Evolutionary conservation across 208 protist species (phyloP).

Genomic region (Acanthamoeba healyi): DNA sequence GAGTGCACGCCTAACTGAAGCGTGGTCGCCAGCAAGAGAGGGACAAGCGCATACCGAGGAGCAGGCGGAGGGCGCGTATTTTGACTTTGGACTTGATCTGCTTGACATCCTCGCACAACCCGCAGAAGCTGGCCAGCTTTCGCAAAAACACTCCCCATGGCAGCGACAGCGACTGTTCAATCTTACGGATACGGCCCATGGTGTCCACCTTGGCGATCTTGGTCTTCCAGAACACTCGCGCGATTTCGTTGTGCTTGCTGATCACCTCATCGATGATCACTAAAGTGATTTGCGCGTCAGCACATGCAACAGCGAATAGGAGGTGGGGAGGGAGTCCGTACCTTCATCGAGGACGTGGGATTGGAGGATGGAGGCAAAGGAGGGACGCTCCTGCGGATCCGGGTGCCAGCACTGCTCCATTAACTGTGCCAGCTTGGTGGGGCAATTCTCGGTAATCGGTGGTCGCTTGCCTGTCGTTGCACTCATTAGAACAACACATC

Average conservation of each 20-base stretch:
- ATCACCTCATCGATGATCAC: slow-evolving; percentile 33
- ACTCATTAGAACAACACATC: no score
- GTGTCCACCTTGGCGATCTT: slow-evolving; percentile 13
- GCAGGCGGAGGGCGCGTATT: background rate
- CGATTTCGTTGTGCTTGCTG: slow-evolving; percentile 25
- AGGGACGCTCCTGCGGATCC: slow-evolving; percentile 11
- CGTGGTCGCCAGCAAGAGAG: no score
- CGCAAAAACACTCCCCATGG: background rate
- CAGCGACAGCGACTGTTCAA: background rate
- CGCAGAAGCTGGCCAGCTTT: slow-evolving; percentile 1
- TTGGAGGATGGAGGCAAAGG: slow-evolving; percentile 36
- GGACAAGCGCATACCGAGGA: background rate
- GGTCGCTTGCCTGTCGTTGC: background rate
- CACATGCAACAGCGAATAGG: no score
- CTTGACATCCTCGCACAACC: background rate
- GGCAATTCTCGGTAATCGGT: background rate
- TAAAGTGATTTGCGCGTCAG: background rate
- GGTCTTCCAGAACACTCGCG: background rate
- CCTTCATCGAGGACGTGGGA: slow-evolving; percentile 52
- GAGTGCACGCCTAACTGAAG: no score
- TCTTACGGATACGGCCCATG: background rate
- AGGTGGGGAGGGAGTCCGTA: background rate
- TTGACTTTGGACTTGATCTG: background rate
- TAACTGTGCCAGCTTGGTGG: background rate
- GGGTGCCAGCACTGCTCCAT: slow-evolving; percentile 51